Conservation (phyloP, 352 stramenopile species). For the Saprolegnia diclina region DNA sequence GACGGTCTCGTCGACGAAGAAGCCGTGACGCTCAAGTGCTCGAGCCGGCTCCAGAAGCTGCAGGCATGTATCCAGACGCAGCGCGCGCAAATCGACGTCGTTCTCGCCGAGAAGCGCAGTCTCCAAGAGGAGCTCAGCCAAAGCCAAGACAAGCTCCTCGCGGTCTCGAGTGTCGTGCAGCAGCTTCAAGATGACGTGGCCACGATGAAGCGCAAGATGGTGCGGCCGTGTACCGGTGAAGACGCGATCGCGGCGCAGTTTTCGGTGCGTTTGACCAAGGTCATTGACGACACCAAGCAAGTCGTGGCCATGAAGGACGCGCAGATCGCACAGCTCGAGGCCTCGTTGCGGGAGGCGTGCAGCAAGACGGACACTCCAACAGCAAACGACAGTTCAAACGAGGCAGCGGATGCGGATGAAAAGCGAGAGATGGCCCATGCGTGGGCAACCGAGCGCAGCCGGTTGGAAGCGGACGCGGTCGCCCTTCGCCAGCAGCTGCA, state of each 20-base stretch:
- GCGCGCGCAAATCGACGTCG: background rate
- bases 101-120: background rate
- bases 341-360: background rate
- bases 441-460: too few relatives aligned
- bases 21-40: constrained; percentile 10
- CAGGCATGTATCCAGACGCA: constrained; percentile 24
- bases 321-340: constrained; percentile 17
- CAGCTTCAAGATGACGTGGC: constrained; percentile 16
- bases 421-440: too few relatives aligned
- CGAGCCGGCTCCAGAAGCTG: background rate
- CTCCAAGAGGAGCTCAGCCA: background rate
- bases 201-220: constrained; percentile 7
- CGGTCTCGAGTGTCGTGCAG: background rate
- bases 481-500: too few relatives aligned
- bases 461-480: too few relatives aligned
- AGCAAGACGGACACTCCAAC: background rate
- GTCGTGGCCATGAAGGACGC: constrained; percentile 26
- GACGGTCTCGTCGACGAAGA: constrained; percentile 5
- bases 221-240: background rate
- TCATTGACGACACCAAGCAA: constrained; percentile 27
- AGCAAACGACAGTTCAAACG: background rate
- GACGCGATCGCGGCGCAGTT: constrained; percentile 4
- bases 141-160: constrained; percentile 9
- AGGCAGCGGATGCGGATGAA: background rate
- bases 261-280: constrained; percentile 20